Evolutionary conservation across 768 basidiomycete species (phyloP).

Genomic region (Wakefieldia striispora): DNA sequence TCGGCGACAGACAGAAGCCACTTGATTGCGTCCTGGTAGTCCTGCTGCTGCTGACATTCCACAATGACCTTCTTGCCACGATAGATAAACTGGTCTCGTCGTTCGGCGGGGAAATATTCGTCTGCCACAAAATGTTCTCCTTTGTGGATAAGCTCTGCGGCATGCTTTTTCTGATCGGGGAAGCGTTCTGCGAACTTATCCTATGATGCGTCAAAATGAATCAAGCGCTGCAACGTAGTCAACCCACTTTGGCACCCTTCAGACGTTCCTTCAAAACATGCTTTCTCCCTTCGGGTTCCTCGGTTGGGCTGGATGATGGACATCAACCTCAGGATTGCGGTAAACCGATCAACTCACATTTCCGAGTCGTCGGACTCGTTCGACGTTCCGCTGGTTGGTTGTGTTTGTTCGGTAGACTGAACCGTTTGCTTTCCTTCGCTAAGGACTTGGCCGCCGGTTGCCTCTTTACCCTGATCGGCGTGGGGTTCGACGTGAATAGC

Average conservation of each 20-base stretch:
- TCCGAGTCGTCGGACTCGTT: slow-evolving; percentile 4
- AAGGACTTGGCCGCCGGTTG: slow-evolving; percentile 25
- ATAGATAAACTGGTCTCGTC: slow-evolving; percentile 91
- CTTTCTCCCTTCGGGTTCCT: slow-evolving; percentile 39
- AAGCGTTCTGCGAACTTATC: slow-evolving; percentile 52
- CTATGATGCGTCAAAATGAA: slow-evolving; percentile 20
- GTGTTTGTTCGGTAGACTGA: slow-evolving; percentile 11
- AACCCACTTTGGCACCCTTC: slow-evolving; percentile 29
- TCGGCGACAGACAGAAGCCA: slow-evolving; percentile 68
- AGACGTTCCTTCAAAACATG: slow-evolving; percentile 31
- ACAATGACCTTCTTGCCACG: slow-evolving; percentile 90
- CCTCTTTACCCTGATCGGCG: slow-evolving; percentile 40
- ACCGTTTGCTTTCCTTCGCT: slow-evolving; percentile 16
- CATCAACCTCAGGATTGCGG: neutral
- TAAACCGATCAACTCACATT: slow-evolving; percentile 11
- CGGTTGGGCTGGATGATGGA: slow-evolving; percentile 4
- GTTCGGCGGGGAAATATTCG: slow-evolving; percentile 87
- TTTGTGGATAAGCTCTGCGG: slow-evolving; percentile 51
- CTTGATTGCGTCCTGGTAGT: slow-evolving; percentile 80
- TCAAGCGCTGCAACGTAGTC: neutral
- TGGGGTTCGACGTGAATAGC: slow-evolving; percentile 48
- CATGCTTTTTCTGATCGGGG: slow-evolving; percentile 64
- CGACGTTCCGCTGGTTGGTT: slow-evolving; percentile 1
- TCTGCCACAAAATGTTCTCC: slow-evolving; percentile 70
- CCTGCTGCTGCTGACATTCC: slow-evolving; percentile 89